These are phyloP conservation scores for Epichloe sp. DNA, from an alignment of 2,329 filamentous ascomycete genomes.

Conservation along the genomic window DNA sequence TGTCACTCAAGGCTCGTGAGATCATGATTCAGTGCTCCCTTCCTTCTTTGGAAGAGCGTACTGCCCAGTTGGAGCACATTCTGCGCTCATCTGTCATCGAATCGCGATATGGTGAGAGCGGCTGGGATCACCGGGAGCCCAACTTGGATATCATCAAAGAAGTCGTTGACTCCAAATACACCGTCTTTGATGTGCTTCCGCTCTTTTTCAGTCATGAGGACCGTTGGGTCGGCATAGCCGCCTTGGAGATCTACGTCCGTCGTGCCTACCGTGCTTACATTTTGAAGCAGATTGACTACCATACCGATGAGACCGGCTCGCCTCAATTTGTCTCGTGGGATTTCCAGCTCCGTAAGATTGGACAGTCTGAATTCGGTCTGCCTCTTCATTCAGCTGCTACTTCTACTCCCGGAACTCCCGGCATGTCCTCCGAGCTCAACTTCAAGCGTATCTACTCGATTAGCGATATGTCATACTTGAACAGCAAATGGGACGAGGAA, in stretches of 20 bases:
- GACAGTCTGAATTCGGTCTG: conserved; percentile 78
- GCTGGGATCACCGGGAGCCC: conserved; percentile 91
- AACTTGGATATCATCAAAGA: conserved; percentile 87
- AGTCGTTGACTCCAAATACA: conserved; percentile 97
- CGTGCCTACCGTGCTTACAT: conserved; percentile 94
- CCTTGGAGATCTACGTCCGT: conserved; percentile 90
- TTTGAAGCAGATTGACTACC: conserved; percentile 79
- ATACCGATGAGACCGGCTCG: conserved; percentile 56
- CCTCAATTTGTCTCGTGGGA: conserved; percentile 86
- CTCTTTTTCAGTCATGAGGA: conserved; percentile 93
- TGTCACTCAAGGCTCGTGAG: conserved; percentile 92
- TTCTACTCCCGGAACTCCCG: conserved; percentile 70
- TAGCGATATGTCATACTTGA: conserved; percentile 88
- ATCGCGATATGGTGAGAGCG: conserved; percentile 93
- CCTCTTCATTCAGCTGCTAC: conserved; percentile 68
- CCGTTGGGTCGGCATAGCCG: conserved; percentile 84
- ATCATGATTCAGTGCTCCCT: conserved; percentile 94
- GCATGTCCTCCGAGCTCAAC: conserved; percentile 34
- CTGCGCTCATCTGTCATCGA: conserved; percentile 89
- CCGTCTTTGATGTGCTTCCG: conserved; percentile 89
- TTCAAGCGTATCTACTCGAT: conserved; percentile 87
- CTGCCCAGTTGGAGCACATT: conserved; percentile 96
- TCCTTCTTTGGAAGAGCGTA: conserved; percentile 89
- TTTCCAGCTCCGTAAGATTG: conserved; percentile 87
- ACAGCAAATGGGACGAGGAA: conserved; percentile 59